phyloP scores from a whole-genome alignment of 257 asterid genomes.

The Solanum corneliomulleri region DNA sequence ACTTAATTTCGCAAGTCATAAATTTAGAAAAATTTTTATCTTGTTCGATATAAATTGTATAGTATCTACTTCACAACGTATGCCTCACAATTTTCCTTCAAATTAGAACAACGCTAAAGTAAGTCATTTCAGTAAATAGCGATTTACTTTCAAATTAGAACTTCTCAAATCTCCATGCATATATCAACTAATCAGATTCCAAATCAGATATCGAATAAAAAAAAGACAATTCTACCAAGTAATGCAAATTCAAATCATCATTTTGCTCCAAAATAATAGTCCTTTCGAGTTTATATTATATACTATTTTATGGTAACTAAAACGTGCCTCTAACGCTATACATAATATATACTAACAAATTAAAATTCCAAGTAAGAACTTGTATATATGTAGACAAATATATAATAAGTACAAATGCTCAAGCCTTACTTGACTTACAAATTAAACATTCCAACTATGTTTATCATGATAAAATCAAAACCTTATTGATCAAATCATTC shows the following conservation, averaged over 20 bases:
- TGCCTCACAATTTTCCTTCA: background rate
- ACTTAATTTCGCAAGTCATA: background rate
- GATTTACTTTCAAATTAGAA: background rate
- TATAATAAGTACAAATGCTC: background rate
- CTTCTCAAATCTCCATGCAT: background rate
- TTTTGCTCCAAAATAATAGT: constrained; percentile 22
- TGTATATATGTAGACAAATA: background rate
- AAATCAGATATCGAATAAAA: background rate
- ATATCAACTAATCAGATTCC: background rate
- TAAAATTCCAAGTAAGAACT: background rate
- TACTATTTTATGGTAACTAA: background rate
- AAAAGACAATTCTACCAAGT: background rate
- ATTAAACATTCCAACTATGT: background rate
- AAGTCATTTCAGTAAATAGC: background rate
- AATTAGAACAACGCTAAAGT: background rate
- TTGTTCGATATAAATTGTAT: background rate
- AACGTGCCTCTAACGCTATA: constrained; percentile 30
- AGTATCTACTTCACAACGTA: background rate
- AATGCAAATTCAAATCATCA: background rate
- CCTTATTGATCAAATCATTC: background rate
- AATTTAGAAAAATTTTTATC: background rate
- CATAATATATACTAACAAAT: background rate
- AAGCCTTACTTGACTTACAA: background rate
- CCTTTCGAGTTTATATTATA: background rate
- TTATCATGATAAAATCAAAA: background rate